Conservation (phyloP, 371 early-diverging fungal genomes). For the Mucor irregularis region DNA sequence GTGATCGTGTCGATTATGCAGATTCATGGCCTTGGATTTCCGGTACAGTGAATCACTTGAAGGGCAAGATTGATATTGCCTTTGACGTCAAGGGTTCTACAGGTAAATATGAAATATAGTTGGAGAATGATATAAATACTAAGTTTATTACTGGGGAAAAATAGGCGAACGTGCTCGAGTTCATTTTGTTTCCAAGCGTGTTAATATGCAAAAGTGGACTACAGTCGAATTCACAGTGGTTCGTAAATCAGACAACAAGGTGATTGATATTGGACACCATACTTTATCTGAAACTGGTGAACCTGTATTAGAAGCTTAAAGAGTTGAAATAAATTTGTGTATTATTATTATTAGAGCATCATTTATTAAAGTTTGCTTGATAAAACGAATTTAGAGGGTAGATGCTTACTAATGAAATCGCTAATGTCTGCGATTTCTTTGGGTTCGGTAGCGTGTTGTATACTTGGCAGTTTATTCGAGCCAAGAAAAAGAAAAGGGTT, state of each 20-base stretch:
- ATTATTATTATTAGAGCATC: constrained; percentile 4
- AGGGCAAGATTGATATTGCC: constrained; percentile 63
- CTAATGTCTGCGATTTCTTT: constrained; percentile 9
- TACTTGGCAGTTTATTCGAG: too few relatives aligned
- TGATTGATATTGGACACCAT: constrained; percentile 37
- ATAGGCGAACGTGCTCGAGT: constrained; percentile 46
- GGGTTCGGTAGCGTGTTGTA: constrained; percentile 12
- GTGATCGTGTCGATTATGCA: constrained; percentile 61
- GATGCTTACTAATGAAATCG: neutral
- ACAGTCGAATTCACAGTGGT: constrained; percentile 42
- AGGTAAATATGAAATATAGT: constrained; percentile 32
- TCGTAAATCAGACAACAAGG: constrained; percentile 33
- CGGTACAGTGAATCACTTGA: constrained; percentile 68
- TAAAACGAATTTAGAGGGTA: too few relatives aligned
- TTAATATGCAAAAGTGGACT: constrained; percentile 33
- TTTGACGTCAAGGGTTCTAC: constrained; percentile 58
- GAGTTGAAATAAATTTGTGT: neutral
- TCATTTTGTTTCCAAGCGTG: constrained; percentile 41
- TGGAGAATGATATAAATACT: neutral
- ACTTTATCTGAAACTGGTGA: constrained; percentile 43
- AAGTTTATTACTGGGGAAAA: too few relatives aligned
- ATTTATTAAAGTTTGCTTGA: constrained; percentile 12
- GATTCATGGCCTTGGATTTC: constrained; percentile 69
- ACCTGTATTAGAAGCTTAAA: constrained; percentile 11
- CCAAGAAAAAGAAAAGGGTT: too few relatives aligned